Base-by-base conservation (phyloP, 2,329 filamentous ascomycete genomes). In the Xylariaceae sp. region DNA sequence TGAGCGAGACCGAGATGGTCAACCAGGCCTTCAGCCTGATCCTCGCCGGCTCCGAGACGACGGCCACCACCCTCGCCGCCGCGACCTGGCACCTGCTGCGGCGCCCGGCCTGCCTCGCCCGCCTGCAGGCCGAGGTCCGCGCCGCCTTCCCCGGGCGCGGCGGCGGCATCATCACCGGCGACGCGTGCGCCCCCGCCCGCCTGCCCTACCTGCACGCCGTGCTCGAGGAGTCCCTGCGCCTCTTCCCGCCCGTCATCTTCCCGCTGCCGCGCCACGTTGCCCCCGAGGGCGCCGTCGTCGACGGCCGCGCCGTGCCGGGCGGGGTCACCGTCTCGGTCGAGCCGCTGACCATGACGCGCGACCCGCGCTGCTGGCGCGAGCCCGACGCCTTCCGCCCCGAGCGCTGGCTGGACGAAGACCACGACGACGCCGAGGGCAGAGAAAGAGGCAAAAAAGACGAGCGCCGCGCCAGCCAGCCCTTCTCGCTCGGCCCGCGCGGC, bases 31-130 rank as follows among this genome's bases (percentile, higher is more conserved):
- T 39, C 11, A 40, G 51, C 3, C 43, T 60, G 4, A 49, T 70
- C 25, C 46, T 63, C 6, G 67, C 66, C 6, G 67, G 68, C 3
- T 63, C 60, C 1, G 68, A 72, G 44, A 72, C 68, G 3, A 67
- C 65, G 0, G 64, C 68, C 0, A 67, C 64, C 0, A 47, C 61
- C 0, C 49, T 70, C 3, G 43, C 55, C 35, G 43, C 58, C 37
- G 40, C 53, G 36, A 48, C 53, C 0, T 70, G 55, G 31, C 50
- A 60, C 12, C 48, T 71, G 3, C 44, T 64, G 7, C 51, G 49
- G 2, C 54, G 64, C 31, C 58, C 57, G 0, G 42, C 53, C 2
- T 49, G 53, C 0, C 43, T 67, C 31, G 39, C 47, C 2, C 60
- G 54, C 19, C 51, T 73, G 3, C 52, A 49, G 3, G 40, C 50